Percentiles rank a stretch among this genome's conserved stretches.
phyloP scores from a whole-genome alignment of 2,329 filamentous ascomycete genomes.

The Colletotrichum limetticola region DNA sequence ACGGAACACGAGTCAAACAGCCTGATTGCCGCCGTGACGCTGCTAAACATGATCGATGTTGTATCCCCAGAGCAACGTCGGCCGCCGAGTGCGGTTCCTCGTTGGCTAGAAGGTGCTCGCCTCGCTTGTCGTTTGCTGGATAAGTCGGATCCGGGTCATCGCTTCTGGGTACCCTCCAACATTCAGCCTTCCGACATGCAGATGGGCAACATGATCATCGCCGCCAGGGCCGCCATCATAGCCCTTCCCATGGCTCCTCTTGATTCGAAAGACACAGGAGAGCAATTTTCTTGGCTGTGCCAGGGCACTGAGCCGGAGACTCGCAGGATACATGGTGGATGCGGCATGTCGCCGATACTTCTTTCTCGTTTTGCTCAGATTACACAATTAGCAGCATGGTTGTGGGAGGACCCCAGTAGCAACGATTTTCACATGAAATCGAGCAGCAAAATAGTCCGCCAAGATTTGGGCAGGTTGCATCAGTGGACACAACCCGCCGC shows the following conservation, averaged over 20 bases:
- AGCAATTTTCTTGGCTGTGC: slow-evolving; percentile 51
- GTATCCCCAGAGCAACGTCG: slow-evolving; percentile 49
- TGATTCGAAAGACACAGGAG: slow-evolving; percentile 40
- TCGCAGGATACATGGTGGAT: slow-evolving; percentile 53
- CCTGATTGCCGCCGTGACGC: slow-evolving; percentile 41
- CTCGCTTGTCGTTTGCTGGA: slow-evolving; percentile 49
- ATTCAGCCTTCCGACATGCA: slow-evolving; percentile 48
- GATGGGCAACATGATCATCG: slow-evolving; percentile 51
- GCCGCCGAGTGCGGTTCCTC: slow-evolving; percentile 45
- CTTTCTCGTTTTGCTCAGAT: slow-evolving; percentile 51
- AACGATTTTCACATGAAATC: background rate
- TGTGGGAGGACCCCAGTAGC: slow-evolving; percentile 34
- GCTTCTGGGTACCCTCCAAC: slow-evolving; percentile 48
- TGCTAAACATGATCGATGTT: slow-evolving; percentile 34
- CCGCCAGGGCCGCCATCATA: slow-evolving; percentile 51
- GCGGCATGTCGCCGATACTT: slow-evolving; percentile 53
- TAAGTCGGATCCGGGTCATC: slow-evolving; percentile 46
- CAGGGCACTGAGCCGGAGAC: slow-evolving; percentile 48
- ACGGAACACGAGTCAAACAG: slow-evolving; percentile 17
- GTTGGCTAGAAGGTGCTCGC: slow-evolving; percentile 51
- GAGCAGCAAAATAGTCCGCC: slow-evolving; percentile 40
- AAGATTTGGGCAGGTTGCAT: slow-evolving; percentile 38
- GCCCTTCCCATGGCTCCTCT: slow-evolving; percentile 52
- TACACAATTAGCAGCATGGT: slow-evolving; percentile 48
- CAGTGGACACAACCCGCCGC: slow-evolving; percentile 21